Evolutionary conservation across 768 basidiomycete species (phyloP), one percentile per base, ranked within the genome.

Genomic region (Holtermannia corniformis): DNA sequence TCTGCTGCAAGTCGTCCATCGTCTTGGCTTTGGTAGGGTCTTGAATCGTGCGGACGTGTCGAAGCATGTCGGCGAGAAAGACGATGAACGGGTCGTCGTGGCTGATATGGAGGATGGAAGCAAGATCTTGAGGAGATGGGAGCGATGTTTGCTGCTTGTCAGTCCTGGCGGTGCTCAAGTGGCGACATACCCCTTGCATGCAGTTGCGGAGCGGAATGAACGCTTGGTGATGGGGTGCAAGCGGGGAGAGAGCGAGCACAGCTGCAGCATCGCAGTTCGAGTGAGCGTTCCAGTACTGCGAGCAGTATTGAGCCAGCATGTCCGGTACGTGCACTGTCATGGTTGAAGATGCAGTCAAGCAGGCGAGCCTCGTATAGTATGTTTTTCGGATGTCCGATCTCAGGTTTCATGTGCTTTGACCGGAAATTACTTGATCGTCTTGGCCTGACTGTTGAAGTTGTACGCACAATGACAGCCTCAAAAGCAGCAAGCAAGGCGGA

Each of bases 381-480:
- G 57, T 62, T 44, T 55, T 54, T 62, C 83, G 82, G 50, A 81
- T 79, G 64, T 80, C 79, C 75, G 80, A 37, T 37, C 32, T 37
- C 32, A 37, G 16, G 32, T 37, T 7, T 37, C 32, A 37, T 37
- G 32, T 52, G 46, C 21, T 63, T 67, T 26, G 43, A 22, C 27
- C 52, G 21, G 19, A 65, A 63, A 47, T 56, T 25, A 3, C 25
- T 44, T 37, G 59, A 49, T 10, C 60, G 61, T 25, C 47, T 50
- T 62, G 60, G n/a, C 1, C 50, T 56, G 59, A 46, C 44, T 24
- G 44, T 46, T n/a, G n/a, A n/a, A n/a, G n/a, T n/a, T n/a, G n/a
- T n/a, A n/a, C n/a, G n/a, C n/a, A n/a, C n/a, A n/a, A n/a, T n/a
- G n/a, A n/a, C n/a, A n/a, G n/a, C n/a, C n/a, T n/a, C n/a, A n/a